Evolutionary conservation across 495 filamentous ascomycete species (phyloP), one percentile per base, ranked within the genome.

Genomic region (Podospora pseudoanserina): DNA sequence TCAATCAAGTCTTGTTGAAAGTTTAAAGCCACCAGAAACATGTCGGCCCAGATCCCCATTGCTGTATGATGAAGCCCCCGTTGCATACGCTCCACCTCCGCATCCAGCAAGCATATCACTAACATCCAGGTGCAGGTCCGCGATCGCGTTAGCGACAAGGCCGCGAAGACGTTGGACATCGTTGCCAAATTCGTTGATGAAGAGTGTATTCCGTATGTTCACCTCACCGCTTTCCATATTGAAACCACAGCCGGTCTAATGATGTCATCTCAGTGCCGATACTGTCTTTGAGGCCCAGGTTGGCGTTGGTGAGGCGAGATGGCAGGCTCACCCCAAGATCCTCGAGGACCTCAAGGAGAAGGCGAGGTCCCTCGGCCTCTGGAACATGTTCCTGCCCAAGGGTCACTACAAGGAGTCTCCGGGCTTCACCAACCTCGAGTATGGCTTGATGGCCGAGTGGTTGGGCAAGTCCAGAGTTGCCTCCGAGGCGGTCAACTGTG

Each of bases 361-460:
- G 75, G 95, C 95, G 15, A 86, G 85, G 75, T 84, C 89, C 74
- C 82, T 94, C n/a, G 95, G 95, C 0, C 84, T 99, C 58, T 99
- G 95, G 95, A 99, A 99, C 78, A 91, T 99, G 88, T 99, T 99
- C 84, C 79, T 99, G 68, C 91, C 94, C 60, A 94, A 92, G 81
- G 92, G 88, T 71, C 94, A 97, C 81, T 98, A 97, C 85, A 91
- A 88, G 69, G 91, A 97, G 79, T 94, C 93, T 18, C 93, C 94
- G 4, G 94, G 93, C 44, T 94, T 91, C 80, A 91, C 87, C 13
- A 97, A 97, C 77, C 83, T 97, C 20, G 93, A 97, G 77, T 97
- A 97, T 74, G 93, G 92, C 3, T 78, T 97, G 77, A 97, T 97
- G 90, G 93, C 93, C 26, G 94, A 96, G 79, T 88, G 90, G 75